Evolutionary conservation across 352 stramenopile species (phyloP), one percentile per base, ranked within the genome.

Genomic region (Globisporangium okanoganense): DNA sequence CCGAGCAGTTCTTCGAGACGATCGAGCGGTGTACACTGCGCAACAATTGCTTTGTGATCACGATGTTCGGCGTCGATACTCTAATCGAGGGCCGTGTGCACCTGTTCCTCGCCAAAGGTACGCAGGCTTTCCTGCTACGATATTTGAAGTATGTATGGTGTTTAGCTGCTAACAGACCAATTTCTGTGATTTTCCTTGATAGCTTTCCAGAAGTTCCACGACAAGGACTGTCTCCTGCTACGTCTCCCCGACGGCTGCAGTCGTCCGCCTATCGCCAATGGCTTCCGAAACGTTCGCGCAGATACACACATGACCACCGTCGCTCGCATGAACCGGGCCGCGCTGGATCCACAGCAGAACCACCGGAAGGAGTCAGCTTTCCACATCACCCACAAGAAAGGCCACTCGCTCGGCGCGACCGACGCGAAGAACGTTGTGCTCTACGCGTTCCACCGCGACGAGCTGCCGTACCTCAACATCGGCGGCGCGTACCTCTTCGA

Each of bases 361-460:
- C 38, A 52, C 20, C 31, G 53, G 18, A 51, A 65, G 56, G 27
- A 45, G 24, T 56, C 40, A 18, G 27, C 6, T 36, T 43, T 24
- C 1, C 38, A 53, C 48, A 18, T 44, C n/a, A 22, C 3, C 0
- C 29, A 57, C 20, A 29, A 43, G 8, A 60, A 51, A 64, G 48
- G 48, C 6, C 38, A 45, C 25, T 65, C 60, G 22, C 40, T 50
- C 38, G 65, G 69, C 14, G 8, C 36, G n/a, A 61, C 69, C n/a
- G 59, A 64, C 22, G 31, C 10, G 18, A 67, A 71, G 47, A 68
- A 65, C 10, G 69, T 66, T 8, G 62, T 79, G 5, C 27, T 91
- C 27, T 90, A 82, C 64, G 78, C 70, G 31, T 85, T 88, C 51
- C 78, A 90, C 48, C 82, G 82, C 22, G 72, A 85, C 47, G 78